phyloP scores from a whole-genome alignment of 495 filamentous ascomycete genomes.

The Hypoxylon crocopeplum region DNA sequence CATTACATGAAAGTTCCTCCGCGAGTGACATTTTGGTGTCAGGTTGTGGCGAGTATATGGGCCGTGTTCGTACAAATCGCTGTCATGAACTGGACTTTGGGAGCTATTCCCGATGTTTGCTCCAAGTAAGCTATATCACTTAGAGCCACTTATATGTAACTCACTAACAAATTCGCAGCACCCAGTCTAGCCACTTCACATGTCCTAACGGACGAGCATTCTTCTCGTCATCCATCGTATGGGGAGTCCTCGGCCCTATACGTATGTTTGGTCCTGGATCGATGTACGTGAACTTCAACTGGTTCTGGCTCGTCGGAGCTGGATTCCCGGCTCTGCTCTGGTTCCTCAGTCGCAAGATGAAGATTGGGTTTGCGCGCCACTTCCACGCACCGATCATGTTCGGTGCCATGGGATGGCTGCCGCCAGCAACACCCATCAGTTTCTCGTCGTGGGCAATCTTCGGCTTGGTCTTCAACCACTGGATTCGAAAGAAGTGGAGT shows the following conservation, averaged over 20 bases:
- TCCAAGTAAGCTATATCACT: conserved; percentile 31
- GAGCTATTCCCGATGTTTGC: conserved; percentile 61
- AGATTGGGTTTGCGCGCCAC: conserved; percentile 52
- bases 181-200: conserved; percentile 59
- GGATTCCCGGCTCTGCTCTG: conserved; percentile 58
- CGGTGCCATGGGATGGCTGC: conserved; percentile 62
- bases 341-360: conserved; percentile 57
- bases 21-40: conserved; percentile 63
- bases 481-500: conserved; percentile 55
- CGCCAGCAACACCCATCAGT: conserved; percentile 64
- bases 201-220: conserved; percentile 69
- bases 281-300: conserved; percentile 64
- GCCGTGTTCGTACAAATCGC: conserved; percentile 65
- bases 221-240: conserved; percentile 61
- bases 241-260: conserved; percentile 64
- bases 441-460: conserved; percentile 66
- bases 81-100: conserved; percentile 68
- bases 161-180: conserved; percentile 18
- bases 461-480: conserved; percentile 64
- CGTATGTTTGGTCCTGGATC: conserved; percentile 64
- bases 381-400: conserved; percentile 66
- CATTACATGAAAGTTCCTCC: conserved; percentile 75
- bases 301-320: conserved; percentile 65
- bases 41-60: conserved; percentile 63
- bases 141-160: not conserved